phyloP scores from a whole-genome alignment of 371 early-diverging fungal genomes.

The Mucor saturninus region DNA sequence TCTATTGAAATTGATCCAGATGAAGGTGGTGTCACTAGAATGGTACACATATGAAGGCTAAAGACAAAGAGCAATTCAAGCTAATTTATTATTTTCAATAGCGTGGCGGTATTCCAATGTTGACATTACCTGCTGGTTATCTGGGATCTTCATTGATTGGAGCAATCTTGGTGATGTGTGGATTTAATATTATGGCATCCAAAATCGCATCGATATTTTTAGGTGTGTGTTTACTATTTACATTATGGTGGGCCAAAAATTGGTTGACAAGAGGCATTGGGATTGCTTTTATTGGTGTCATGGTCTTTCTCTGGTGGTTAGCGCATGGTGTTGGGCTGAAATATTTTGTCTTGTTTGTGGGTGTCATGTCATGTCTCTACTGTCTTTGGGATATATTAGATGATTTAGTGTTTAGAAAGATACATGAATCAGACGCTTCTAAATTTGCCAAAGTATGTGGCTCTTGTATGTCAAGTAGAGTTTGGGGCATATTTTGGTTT shows the following conservation, averaged over 20 bases:
- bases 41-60: constrained; percentile 50
- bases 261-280: constrained; percentile 87
- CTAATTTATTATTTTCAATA: constrained; percentile 15
- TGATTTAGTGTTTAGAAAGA: constrained; percentile 87
- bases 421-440: constrained; percentile 92
- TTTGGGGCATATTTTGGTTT: constrained; percentile 93
- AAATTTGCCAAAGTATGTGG: constrained; percentile 85
- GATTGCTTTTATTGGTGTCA: constrained; percentile 79
- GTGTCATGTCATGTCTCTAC: constrained; percentile 91
- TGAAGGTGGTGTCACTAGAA: constrained; percentile 89
- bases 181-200: constrained; percentile 84
- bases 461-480: constrained; percentile 77
- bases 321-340: constrained; percentile 72
- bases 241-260: constrained; percentile 86
- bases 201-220: constrained; percentile 84
- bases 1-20: constrained; percentile 92
- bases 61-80: background rate
- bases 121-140: constrained; percentile 81
- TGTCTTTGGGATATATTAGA: constrained; percentile 95
- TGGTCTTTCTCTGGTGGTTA: constrained; percentile 88
- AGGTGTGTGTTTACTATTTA: constrained; percentile 75
- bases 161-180: constrained; percentile 89
- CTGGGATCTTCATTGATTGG: constrained; percentile 83
- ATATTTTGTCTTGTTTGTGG: constrained; percentile 91
- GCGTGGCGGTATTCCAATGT: constrained; percentile 75